Evolutionary conservation across 305 asterid genomes (phyloP), one percentile per base, ranked within the genome.

Genomic region (Solanum hybrid): DNA sequence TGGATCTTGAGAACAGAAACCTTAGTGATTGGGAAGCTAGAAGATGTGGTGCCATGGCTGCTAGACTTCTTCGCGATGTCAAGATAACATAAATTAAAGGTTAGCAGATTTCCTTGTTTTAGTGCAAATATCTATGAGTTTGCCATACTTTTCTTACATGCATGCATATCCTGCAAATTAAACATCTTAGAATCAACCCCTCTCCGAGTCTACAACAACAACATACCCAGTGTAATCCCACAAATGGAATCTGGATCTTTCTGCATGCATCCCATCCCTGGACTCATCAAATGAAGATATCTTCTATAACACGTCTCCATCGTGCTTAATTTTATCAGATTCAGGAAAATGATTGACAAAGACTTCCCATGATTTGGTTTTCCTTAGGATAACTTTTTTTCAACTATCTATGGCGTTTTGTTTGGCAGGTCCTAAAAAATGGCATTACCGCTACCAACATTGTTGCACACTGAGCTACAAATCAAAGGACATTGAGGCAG

Each of bases 1-100:
- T 78, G 26, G 88, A 89, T 91, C 90, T 89, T 33, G 92, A 90
- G 46, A 90, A 89, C 90, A 91, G 74, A 79, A 90, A 92, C 71
- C 97, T 94, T 85, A 94, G 93, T 84, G 98, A 95, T 31, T 97
- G 99, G 99, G 98, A 97, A 93, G 91, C 94, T 69, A 95, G 99
- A 91, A 93, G 99, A 91, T 94, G 87, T 80, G 99, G 99, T 82
- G 98, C 98, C 16, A 94, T 96, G 98, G 99, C 99, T 91, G 99
- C 99, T 92, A 95, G 97, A 31, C 97, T 97, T 90, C 98, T 97
- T 92, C 93, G 94, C 18, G 97, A 97, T 89, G 95, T 96, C 80
- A 95, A 96, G 94, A 94, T 95, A 91, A 91, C 96, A 18, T 94
- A 93, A 93, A 86, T 69, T 36, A 4, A 31, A 88, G 91, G 89